A percentile compares a stretch with the other conserved stretches of the same genome.
Conservation (phyloP, 768 basidiomycete species). For the Suillus tomentosus region DNA sequence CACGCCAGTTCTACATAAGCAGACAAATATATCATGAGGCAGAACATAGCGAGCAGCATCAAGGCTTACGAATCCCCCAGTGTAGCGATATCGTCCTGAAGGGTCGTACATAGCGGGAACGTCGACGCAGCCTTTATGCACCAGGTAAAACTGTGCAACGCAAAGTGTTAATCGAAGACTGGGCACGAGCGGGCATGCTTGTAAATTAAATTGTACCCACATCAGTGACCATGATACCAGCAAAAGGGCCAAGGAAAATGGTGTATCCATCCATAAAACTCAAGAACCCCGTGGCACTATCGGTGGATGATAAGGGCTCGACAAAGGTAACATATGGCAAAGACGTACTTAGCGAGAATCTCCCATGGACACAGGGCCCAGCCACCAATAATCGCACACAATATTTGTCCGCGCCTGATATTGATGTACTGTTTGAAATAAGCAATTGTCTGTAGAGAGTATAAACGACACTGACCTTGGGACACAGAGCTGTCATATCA, state of each 20-base stretch:
- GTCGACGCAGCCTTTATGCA: constrained; percentile 72
- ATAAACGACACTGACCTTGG: constrained; percentile 34
- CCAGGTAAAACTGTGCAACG: constrained; percentile 66
- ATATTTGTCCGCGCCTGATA: constrained; percentile 31
- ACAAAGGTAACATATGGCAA: not conserved
- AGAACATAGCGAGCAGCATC: not conserved
- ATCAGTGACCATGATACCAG: constrained; percentile 68
- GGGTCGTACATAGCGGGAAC: constrained; percentile 86
- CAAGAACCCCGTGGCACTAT: constrained; percentile 64
- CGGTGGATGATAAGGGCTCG: not conserved
- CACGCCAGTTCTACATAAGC: constrained; percentile 73
- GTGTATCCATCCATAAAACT: constrained; percentile 85
- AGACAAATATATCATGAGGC: not conserved
- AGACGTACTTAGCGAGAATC: constrained; percentile 54
- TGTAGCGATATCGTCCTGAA: constrained; percentile 77
- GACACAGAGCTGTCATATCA: constrained; percentile 79
- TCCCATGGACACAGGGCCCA: constrained; percentile 88
- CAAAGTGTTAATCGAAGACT: constrained; percentile 5
- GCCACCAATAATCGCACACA: constrained; percentile 47
- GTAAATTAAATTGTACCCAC: constrained; percentile 38
- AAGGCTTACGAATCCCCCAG: constrained; percentile 67
- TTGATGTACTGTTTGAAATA: constrained; percentile 26
- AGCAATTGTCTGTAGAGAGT: not conserved
- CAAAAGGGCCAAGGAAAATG: constrained; percentile 84
- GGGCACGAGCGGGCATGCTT: not conserved